phyloP scores from a whole-genome alignment of 768 basidiomycete genomes.

The Tricholoma terreum region DNA sequence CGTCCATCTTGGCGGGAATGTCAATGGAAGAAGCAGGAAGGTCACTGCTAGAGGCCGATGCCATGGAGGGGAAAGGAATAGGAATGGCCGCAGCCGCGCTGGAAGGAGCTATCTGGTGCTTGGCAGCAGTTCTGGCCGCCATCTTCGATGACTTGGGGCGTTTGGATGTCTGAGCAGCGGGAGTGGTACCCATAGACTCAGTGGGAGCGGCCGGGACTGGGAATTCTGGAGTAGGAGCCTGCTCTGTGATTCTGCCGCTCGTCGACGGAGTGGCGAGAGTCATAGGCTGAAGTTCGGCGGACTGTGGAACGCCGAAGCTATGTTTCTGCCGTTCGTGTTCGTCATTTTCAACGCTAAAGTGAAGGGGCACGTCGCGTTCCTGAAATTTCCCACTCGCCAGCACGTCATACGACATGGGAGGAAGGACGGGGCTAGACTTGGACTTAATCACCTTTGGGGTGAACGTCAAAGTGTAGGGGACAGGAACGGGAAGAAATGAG shows the following conservation, averaged over 20 bases:
- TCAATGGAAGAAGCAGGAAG: background rate
- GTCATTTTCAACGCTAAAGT: background rate
- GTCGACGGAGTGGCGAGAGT: too few relatives aligned
- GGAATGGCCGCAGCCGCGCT: too few relatives aligned
- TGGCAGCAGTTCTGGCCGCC: background rate
- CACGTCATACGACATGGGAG: constrained; percentile 2
- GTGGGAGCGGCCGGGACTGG: background rate
- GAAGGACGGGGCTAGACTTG: background rate
- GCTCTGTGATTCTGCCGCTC: background rate
- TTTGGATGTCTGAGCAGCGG: background rate
- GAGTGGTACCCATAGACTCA: background rate
- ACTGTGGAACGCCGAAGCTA: background rate
- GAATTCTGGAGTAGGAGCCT: background rate
- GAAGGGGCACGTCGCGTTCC: background rate
- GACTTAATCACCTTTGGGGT: background rate
- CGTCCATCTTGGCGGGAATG: background rate
- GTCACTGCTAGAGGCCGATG: background rate
- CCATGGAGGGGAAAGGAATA: constrained; percentile 1
- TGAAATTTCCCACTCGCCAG: background rate
- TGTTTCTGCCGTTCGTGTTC: background rate
- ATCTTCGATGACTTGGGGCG: background rate
- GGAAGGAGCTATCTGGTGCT: background rate
- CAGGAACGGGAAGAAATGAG: background rate
- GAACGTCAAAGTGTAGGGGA: background rate
- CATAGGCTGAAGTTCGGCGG: background rate